These are phyloP conservation scores for Chlorella vulgaris DNA, from an alignment of 139 green algal genomes.

Conservation along the genomic window DNA sequence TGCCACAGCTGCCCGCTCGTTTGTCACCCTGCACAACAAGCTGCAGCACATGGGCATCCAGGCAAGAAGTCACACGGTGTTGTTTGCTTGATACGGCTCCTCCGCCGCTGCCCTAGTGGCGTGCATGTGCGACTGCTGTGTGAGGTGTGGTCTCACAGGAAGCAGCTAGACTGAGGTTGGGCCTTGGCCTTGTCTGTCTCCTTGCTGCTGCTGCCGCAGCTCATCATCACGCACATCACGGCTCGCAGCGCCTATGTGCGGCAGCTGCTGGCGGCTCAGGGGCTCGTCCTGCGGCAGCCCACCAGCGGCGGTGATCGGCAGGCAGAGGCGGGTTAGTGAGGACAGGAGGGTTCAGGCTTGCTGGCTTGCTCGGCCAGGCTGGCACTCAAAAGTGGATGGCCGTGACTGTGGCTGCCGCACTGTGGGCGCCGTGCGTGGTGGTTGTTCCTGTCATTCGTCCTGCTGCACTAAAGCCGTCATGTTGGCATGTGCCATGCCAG, in stretches of 20 bases:
- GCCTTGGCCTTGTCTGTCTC: not conserved
- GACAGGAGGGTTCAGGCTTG: no score
- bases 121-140: not conserved
- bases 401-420: no score
- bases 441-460: not conserved
- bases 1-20: slow-evolving; percentile 74
- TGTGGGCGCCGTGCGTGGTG: no score
- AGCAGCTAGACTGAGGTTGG: no score
- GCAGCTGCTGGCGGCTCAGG: slow-evolving; percentile 62
- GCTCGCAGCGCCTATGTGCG: slow-evolving; percentile 19
- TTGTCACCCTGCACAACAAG: slow-evolving; percentile 60
- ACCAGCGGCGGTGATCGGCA: not conserved
- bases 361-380: no score
- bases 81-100: not conserved
- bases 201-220: slow-evolving; percentile 17
- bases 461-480: not conserved
- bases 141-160: no score
- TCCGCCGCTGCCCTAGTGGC: no score
- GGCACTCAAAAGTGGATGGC: no score
- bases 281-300: slow-evolving; percentile 45
- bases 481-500: not conserved
- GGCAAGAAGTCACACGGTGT: not conserved
- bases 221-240: slow-evolving; percentile 63
- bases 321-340: not conserved
- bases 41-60: slow-evolving; percentile 52